Evolutionary conservation across 1,284 basidiomycete genomes (phyloP), one percentile per base, ranked within the genome.

Genomic region (Ustilago vetiveriae): DNA sequence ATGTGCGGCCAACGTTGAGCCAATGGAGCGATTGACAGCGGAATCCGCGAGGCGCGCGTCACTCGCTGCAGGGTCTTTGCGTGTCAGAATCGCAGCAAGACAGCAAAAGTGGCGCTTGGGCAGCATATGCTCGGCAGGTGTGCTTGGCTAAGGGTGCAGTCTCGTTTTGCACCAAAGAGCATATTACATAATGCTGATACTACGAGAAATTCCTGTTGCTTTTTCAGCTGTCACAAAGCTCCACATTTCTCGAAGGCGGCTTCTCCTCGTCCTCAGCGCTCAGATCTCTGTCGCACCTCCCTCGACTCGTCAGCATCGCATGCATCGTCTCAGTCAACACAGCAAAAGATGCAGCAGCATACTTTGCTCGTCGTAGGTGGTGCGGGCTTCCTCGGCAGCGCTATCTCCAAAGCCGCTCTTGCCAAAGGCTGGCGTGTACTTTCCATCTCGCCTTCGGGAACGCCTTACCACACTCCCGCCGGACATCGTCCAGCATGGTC

Each of bases 361-460:
- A 72, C 69, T 3, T 32, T 81, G 8, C 59, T 80, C 13, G 92
- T 97, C 27, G 88, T 96, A 1, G 94, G 94, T 17, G 94, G 94
- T 27, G 96, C 96, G 82, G 94, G 94, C 13, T 97, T 95, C 84
- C 88, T 97, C 70, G 94, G 95, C 54, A 96, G 94, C 22, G 90
- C 94, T 6, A 88, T 98, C 33, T 96, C 93, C 84, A 90, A 88
- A 81, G 87, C 89, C 16, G 94, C 93, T 9, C 85, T 97, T 17
- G 86, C 88, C 21, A 88, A 88, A 53, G 94, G 94, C 1, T 88
- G 92, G 85, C 85, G 90, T 56, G 95, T 98, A 14, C 89, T 90
- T 11, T 93, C 91, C 82, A 88, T 97, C 77, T 94, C 92, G 82
- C 90, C 90, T 13, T 93, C 92, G 3, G 95, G 95, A 19, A 85